Percentiles rank a stretch among this genome's conserved stretches.
Evolutionary conservation across 768 basidiomycete genomes (phyloP).

Genomic region (Phanerochaete sordida): DNA sequence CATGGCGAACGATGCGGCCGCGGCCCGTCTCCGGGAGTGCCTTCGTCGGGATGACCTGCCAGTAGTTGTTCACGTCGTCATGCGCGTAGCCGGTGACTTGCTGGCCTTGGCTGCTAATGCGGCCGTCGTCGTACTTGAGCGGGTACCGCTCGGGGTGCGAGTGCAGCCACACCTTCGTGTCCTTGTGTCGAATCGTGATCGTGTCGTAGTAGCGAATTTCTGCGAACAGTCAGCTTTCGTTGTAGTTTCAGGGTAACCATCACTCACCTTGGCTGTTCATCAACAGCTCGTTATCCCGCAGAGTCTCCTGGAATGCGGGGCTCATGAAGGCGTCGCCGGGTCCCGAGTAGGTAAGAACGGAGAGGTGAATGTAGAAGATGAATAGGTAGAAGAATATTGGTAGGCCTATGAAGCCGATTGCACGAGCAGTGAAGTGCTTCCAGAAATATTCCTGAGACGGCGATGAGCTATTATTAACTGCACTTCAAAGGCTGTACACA

Average conservation of each 20-base stretch:
- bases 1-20: slow-evolving; percentile 86
- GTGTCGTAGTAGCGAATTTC: slow-evolving; percentile 94
- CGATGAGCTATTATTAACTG: neutral
- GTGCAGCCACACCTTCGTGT: slow-evolving; percentile 90
- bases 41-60: slow-evolving; percentile 94
- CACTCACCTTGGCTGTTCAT: slow-evolving; percentile 82
- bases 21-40: slow-evolving; percentile 92
- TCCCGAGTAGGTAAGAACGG: slow-evolving; percentile 82
- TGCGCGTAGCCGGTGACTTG: slow-evolving; percentile 96
- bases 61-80: slow-evolving; percentile 91
- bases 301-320: slow-evolving; percentile 95
- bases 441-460: slow-evolving; percentile 74
- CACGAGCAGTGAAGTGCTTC: slow-evolving; percentile 85
- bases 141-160: slow-evolving; percentile 92
- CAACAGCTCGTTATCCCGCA: slow-evolving; percentile 87
- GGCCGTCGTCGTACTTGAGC: slow-evolving; percentile 90
- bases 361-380: slow-evolving; percentile 96
- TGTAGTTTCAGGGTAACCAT: slow-evolving; percentile 6
- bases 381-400: slow-evolving; percentile 89
- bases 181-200: slow-evolving; percentile 84
- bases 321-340: slow-evolving; percentile 97
- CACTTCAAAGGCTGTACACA: slow-evolving; percentile 24
- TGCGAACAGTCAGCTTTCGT: slow-evolving; percentile 29
- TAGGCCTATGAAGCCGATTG: slow-evolving; percentile 79
- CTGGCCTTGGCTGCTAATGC: slow-evolving; percentile 93